A percentile compares a stretch with the other conserved stretches of the same genome.
phyloP scores from a whole-genome alignment of 2,329 filamentous ascomycete genomes.

The Nectriaceae sp. region DNA sequence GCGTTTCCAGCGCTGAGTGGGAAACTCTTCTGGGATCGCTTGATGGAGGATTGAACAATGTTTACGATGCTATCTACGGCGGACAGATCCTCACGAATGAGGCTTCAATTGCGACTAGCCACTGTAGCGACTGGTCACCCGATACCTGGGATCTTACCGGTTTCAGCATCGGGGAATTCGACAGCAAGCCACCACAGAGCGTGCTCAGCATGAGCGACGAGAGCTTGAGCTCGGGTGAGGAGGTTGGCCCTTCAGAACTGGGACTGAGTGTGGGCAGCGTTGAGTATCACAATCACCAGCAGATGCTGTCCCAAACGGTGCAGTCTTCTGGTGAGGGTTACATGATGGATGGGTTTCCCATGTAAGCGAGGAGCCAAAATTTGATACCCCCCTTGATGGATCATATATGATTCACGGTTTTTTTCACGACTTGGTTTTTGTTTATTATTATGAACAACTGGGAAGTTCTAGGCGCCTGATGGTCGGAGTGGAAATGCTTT shows the following conservation, averaged over 20 bases:
- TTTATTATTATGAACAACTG: neutral
- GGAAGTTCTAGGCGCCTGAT: neutral
- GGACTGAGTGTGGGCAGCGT: slow-evolving; percentile 43
- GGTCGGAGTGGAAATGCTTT: neutral
- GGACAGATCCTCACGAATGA: slow-evolving; percentile 55
- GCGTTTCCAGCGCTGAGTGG: slow-evolving; percentile 72
- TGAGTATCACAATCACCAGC: slow-evolving; percentile 26
- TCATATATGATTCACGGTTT: neutral
- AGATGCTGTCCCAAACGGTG: slow-evolving; percentile 1
- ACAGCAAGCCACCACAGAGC: slow-evolving; percentile 48
- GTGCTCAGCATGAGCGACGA: slow-evolving; percentile 60
- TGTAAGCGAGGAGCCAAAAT: slow-evolving; percentile 2
- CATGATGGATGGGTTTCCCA: slow-evolving; percentile 5
- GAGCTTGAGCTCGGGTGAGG: slow-evolving; percentile 58
- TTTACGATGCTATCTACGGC: slow-evolving; percentile 83
- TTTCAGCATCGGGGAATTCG: slow-evolving; percentile 54
- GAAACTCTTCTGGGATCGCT: slow-evolving; percentile 78
- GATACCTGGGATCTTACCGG: slow-evolving; percentile 57
- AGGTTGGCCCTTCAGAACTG: slow-evolving; percentile 48
- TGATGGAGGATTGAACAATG: slow-evolving; percentile 77
- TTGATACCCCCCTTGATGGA: neutral
- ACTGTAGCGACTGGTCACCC: slow-evolving; percentile 53
- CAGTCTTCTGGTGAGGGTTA: slow-evolving; percentile 10
- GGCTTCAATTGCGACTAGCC: slow-evolving; percentile 45
- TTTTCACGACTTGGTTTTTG: neutral